phyloP scores from a whole-genome alignment of 805 yeast genomes.

The Brettanomyces custersianus region DNA sequence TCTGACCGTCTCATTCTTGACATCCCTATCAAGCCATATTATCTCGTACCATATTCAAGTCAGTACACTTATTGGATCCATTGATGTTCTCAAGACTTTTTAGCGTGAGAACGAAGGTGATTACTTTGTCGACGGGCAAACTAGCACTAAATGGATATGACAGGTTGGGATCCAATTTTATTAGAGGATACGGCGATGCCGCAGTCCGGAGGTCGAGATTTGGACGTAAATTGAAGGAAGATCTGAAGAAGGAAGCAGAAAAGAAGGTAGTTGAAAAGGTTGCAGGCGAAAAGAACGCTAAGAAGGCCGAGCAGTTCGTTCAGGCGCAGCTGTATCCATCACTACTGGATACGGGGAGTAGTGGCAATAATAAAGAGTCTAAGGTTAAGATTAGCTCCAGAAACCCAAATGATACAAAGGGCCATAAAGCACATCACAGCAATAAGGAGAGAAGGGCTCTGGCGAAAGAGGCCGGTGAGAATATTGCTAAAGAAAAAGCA shows the following conservation, averaged over 20 bases:
- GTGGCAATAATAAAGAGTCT: not conserved
- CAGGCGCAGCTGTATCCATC: not conserved
- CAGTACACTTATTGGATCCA: too few relatives aligned
- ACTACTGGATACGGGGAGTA: not conserved
- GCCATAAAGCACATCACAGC: not conserved
- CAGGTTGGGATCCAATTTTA: not conserved
- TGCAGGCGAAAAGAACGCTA: not conserved
- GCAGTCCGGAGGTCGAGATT: slow-evolving; percentile 10
- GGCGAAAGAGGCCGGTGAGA: not conserved
- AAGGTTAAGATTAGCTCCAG: not conserved
- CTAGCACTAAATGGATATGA: not conserved
- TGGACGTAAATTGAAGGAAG: slow-evolving; percentile 3
- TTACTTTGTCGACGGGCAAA: too few relatives aligned
- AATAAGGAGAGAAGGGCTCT: not conserved
- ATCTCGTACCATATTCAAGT: too few relatives aligned
- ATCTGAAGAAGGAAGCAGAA: not conserved
- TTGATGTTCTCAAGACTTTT: too few relatives aligned
- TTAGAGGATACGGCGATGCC: not conserved
- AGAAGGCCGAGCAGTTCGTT: not conserved
- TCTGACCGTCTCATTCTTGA: too few relatives aligned
- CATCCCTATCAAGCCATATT: too few relatives aligned
- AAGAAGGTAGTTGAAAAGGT: not conserved
- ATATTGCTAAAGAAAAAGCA: not conserved
- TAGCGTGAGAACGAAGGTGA: too few relatives aligned
- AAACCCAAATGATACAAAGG: not conserved